Base-by-base conservation (phyloP, 139 green algal species). In the Ettlia oleoabundans region DNA sequence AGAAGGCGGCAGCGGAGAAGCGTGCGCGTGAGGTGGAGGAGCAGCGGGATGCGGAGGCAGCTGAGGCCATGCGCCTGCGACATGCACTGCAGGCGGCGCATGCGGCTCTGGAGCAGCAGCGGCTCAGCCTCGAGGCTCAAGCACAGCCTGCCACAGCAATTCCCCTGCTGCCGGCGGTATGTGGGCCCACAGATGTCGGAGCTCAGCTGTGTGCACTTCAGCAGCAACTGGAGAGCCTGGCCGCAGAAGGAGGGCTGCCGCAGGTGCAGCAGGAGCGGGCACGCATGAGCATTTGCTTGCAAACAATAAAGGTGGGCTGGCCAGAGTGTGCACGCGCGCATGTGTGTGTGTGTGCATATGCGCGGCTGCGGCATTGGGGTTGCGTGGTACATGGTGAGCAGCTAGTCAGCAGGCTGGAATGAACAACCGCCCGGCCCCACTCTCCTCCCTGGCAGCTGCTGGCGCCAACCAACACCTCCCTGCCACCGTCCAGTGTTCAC, bases 211-310 rank as follows among this genome's bases (percentile, higher is more conserved):
- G 35, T 30, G 53, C 73, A 35, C 53, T 80, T 51, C 73, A 68
- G 37, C 53, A 51, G 24, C 73, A 80, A 53, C 73, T 80, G 53
- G 73, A 80, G 73, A 68, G 28, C 73, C 52, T 80, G 53, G 73
- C 73, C 3, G 70, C 70, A 10, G 53, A 68, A 35, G 73, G 73
- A 30, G 58, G 53, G 30, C 73, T 69, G 52, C 33, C 53, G 52
- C 35, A 33, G 52, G 52, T 80, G 73, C 53, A 68, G 52, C 73
- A 80, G 73, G 73, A 80, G 53, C 52, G 73, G 35, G 73, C 73
- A 40, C 73, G 73, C 73, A 80, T 80, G 73, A 68, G 73, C 73
- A 80, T 80, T 35, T 80, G 73, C 73, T 52, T 80, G 73, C 73
- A 42, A n/a, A 77, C 70, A 26, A 77, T 77, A n/a, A 77, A 77